These are phyloP conservation scores for Obba rivulosa DNA, from an alignment of 768 basidiomycete genomes.

Conservation along the genomic window DNA sequence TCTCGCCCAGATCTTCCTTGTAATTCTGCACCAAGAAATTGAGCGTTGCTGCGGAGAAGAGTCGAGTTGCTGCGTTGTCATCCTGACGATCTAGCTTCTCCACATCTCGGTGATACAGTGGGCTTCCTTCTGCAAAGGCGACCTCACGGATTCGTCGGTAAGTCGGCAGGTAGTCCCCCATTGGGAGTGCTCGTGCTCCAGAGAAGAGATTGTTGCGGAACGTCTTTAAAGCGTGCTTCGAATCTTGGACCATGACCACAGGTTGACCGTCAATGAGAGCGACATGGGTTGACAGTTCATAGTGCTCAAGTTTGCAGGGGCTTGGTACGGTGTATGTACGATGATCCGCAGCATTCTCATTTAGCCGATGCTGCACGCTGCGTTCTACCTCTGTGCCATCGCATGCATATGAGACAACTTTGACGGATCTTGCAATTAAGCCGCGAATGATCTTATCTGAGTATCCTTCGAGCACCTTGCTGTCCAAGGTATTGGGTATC, in stretches of 20 bases:
- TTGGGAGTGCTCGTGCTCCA: slow-evolving; percentile 22
- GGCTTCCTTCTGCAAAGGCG: slow-evolving; percentile 9
- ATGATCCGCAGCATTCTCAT: neutral
- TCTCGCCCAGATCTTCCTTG: too few species aligned
- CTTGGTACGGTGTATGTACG: neutral
- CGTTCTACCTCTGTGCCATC: slow-evolving; percentile 32
- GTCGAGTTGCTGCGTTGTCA: slow-evolving; percentile 34
- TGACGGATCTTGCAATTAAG: slow-evolving; percentile 17
- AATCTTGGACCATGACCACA: slow-evolving; percentile 30
- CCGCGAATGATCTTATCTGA: slow-evolving; percentile 21
- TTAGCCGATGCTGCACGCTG: slow-evolving; percentile 17
- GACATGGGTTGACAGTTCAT: too few species aligned
- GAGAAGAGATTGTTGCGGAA: slow-evolving; percentile 30
- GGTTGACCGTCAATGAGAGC: slow-evolving; percentile 14
- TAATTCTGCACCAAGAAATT: too few species aligned
- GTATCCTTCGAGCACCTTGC: slow-evolving; percentile 11
- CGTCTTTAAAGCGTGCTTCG: slow-evolving; percentile 32
- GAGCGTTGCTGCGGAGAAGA: slow-evolving; percentile 32
- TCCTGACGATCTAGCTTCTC: slow-evolving; percentile 39
- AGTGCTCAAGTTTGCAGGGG: too few species aligned
- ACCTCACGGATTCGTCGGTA: slow-evolving; percentile 20
- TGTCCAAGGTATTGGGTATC: slow-evolving; percentile 19
- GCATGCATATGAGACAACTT: slow-evolving; percentile 27
- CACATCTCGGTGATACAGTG: slow-evolving; percentile 30
- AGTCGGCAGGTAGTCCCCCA: slow-evolving; percentile 17